Evolutionary conservation across 306 rosid genomes (phyloP), one percentile per base, ranked within the genome.

Genomic region (Psophocarpus tetragonolobus): DNA sequence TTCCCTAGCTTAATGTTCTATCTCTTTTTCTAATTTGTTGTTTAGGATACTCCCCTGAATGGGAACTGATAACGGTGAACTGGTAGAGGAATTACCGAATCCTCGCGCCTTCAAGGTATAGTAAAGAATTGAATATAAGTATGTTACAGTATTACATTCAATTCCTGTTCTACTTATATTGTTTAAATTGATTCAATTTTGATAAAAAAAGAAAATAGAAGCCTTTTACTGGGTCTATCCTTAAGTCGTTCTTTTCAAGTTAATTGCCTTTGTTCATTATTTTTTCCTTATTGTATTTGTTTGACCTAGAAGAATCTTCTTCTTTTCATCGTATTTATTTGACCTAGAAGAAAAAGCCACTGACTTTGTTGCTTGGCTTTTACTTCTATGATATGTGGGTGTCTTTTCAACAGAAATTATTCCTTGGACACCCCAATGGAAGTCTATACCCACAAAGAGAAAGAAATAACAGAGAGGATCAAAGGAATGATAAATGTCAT

Each of bases 11-110:
- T 56, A 20, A 78, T 80, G 48, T 48, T 73, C 58, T 60, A 68
- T 73, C 72, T 53, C 78, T 69, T 72, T 69, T 72, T 68, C 53
- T 79, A 66, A 68, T 76, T 26, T 79, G 70, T 81, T 85, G 97
- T 80, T 75, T 35, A 65, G 76, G 62, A 41, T 26, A 29, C 84
- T 80, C 54, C 64, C 82, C 80, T 75, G 69, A 86, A 93, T 93
- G 98, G 91, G 97, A 80, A 83, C 92, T 82, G 92, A 88, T 88
- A 75, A 47, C 26, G 71, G 75, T 77, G 88, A 87, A 76, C 84
- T 42, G 24, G 81, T 35, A 50, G 89, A 71, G 71, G n/a, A 85
- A 21, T 73, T 56, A 74, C 85, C 82, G 44, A 83, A 68, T 68
- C 60, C 76, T 18, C 47, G 62, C 17, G 80, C 96, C 61, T 86